Conservation (phyloP, 1,284 basidiomycete species). For the Microbotryomycetes sp. region DNA sequence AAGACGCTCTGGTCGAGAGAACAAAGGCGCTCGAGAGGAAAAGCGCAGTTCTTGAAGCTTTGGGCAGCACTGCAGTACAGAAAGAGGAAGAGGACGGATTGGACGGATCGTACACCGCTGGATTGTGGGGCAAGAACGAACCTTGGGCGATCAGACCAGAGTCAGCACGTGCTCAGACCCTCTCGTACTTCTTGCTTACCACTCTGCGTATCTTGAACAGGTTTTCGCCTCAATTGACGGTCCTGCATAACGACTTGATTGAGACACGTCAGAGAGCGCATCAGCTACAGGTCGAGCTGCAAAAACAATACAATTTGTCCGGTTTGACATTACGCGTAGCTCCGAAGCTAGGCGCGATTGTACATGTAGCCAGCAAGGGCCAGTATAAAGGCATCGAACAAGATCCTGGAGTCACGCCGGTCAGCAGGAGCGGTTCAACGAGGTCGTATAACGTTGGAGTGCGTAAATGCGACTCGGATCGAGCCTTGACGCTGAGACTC, state of each 20-base stretch:
- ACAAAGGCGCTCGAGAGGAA: constrained; percentile 23
- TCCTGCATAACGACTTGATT: constrained; percentile 48
- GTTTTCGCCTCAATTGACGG: constrained; percentile 55
- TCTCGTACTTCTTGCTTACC: not conserved
- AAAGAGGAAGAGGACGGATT: constrained; percentile 29
- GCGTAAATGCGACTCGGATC: not conserved
- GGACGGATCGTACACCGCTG: constrained; percentile 18
- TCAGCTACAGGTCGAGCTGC: constrained; percentile 35
- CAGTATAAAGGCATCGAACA: constrained; percentile 8
- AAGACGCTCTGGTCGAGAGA: constrained; percentile 33
- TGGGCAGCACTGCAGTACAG: constrained; percentile 19
- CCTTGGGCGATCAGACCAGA: constrained; percentile 61
- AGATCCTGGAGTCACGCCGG: constrained; percentile 4
- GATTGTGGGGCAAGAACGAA: constrained; percentile 20
- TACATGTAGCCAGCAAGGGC: constrained; percentile 6
- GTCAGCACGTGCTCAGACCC: not conserved
- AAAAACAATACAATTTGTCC: constrained; percentile 14
- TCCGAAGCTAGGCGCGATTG: constrained; percentile 13
- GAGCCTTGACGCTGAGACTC: not conserved
- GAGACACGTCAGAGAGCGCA: constrained; percentile 28
- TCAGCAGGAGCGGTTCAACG: constrained; percentile 2
- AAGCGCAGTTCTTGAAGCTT: constrained; percentile 30
- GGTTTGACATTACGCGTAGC: constrained; percentile 7
- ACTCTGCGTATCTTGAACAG: constrained; percentile 44
- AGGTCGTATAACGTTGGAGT: not conserved